A percentile compares a stretch with the other conserved stretches of the same genome.
phyloP scores from a whole-genome alignment of 768 basidiomycete genomes.

The Trametes punicea region DNA sequence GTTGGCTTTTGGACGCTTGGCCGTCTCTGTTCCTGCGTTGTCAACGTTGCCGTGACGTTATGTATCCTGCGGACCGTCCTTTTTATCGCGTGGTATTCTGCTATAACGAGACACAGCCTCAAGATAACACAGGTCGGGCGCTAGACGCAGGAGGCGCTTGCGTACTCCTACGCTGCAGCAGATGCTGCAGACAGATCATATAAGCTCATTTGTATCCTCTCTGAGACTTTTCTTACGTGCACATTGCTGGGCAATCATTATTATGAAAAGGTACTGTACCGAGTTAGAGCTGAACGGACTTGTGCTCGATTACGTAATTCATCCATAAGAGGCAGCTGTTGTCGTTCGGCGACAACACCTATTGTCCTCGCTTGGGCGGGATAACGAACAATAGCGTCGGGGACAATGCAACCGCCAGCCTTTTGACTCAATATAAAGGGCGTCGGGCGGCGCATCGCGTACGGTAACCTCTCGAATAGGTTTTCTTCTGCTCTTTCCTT shows the following conservation, averaged over 20 bases:
- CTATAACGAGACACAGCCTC: no score
- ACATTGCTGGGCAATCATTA: no score
- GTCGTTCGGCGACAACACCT: constrained; percentile 10
- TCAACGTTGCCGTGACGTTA: no score
- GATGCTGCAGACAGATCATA: no score
- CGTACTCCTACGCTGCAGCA: no score
- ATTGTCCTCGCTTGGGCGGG: constrained; percentile 6
- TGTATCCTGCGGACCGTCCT: no score
- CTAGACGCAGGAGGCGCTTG: no score
- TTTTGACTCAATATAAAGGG: constrained; percentile 11
- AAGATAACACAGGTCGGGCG: no score
- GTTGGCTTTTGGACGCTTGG: not conserved
- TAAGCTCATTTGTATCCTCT: no score
- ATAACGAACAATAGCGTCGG: constrained; percentile 6
- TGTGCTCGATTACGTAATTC: constrained; percentile 6
- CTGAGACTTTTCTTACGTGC: no score
- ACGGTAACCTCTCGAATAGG: constrained; percentile 14
- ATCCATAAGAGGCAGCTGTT: constrained; percentile 10
- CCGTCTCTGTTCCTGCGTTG: not conserved
- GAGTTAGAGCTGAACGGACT: not conserved
- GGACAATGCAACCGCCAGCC: constrained; percentile 10
- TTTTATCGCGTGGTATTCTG: no score
- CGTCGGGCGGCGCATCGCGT: not conserved
- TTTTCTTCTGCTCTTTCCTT: constrained; percentile 16
- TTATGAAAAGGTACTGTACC: no score